Evolutionary conservation across 257 asterid genomes (phyloP).

Genomic region (Haberlea rhodopensis): DNA sequence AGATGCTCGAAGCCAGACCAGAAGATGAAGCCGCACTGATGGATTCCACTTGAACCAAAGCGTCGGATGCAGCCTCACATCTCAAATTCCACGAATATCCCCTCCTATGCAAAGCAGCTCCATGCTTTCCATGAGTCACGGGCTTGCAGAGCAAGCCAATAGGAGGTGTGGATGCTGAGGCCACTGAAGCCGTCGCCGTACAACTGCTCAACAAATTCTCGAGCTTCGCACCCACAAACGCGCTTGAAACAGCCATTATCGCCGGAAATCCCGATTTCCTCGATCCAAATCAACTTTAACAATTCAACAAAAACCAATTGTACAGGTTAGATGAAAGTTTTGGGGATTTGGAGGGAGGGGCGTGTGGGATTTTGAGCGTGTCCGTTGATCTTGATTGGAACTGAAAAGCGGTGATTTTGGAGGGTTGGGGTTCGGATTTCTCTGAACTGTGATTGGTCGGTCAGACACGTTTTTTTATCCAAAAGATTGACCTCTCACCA

Average conservation of each 20-base stretch:
- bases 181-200: constrained; percentile 40
- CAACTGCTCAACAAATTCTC: constrained; percentile 59
- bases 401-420: not conserved
- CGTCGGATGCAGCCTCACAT: constrained; percentile 54
- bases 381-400: not conserved
- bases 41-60: constrained; percentile 34
- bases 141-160: constrained; percentile 43
- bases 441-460: constrained; percentile 58
- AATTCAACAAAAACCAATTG: constrained; percentile 24
- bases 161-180: constrained; percentile 43
- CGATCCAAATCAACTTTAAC: constrained; percentile 2
- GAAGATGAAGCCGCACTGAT: constrained; percentile 42
- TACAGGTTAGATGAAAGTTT: constrained; percentile 17
- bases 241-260: constrained; percentile 63
- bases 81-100: constrained; percentile 38
- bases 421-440: constrained; percentile 46
- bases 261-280: not conserved
- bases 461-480: constrained; percentile 71
- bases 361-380: constrained; percentile 14
- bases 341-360: not conserved
- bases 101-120: constrained; percentile 32
- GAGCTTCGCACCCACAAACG: constrained; percentile 71
- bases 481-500: constrained; percentile 42
- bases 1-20: constrained; percentile 68
- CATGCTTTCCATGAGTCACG: constrained; percentile 35